Evolutionary conservation across 805 yeast genomes (phyloP).

Genomic region (Zygotorulaspora danielsina): DNA sequence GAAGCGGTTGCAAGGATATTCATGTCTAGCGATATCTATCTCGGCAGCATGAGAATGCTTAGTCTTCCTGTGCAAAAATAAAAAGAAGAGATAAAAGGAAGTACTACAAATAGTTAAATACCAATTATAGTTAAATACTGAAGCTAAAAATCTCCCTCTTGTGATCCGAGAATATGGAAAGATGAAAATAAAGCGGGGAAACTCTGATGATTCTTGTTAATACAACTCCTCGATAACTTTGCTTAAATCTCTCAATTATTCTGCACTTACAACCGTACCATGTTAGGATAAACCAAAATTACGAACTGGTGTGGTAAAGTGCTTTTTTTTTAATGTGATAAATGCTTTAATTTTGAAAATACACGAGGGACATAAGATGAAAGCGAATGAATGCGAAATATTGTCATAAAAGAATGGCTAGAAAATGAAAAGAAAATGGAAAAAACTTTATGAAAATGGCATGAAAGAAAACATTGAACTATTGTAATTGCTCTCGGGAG

Average conservation of each 20-base stretch:
- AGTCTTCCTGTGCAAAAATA: background rate
- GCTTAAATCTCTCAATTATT: conserved; percentile 3
- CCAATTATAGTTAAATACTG: background rate
- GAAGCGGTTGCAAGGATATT: too few relatives aligned
- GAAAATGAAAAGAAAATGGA: conserved; percentile 1
- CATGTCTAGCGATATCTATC: too few relatives aligned
- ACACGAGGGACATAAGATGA: conserved; percentile 1
- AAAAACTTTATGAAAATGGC: conserved; percentile 3
- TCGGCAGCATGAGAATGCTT: too few relatives aligned
- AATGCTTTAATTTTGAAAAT: conserved; percentile 3
- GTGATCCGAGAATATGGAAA: background rate
- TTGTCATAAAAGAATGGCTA: conserved; percentile 1
- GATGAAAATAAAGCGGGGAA: conserved; percentile 8
- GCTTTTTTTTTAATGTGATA: conserved; percentile 1
- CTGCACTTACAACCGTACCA: background rate
- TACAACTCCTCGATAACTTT: conserved; percentile 16
- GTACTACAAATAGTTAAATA: too few relatives aligned
- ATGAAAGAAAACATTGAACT: background rate
- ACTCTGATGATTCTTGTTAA: conserved; percentile 7
- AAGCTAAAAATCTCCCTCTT: conserved; percentile 1
- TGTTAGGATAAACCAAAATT: background rate
- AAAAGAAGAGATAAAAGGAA: conserved; percentile 1
- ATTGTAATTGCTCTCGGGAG: background rate
- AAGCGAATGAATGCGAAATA: conserved; percentile 10
- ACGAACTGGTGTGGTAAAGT: conserved; percentile 1